Evolutionary conservation across 306 rosid genomes (phyloP).

Genomic region (Vigna reflexopilosa): DNA sequence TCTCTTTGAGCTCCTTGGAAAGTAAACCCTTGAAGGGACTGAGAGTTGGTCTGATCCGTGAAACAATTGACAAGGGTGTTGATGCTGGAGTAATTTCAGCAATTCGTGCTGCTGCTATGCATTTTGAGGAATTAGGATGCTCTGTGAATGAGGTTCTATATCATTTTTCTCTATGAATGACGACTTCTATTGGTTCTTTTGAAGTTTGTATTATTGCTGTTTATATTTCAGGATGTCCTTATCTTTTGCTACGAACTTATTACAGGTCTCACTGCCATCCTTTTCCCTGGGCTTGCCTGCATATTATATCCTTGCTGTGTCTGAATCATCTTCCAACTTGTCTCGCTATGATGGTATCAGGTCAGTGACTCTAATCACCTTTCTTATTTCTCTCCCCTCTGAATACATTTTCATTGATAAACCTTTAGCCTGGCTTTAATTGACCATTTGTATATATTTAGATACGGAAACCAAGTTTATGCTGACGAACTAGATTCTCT

Average conservation of each 20-base stretch:
- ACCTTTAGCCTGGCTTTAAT: constrained; percentile 24
- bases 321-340: constrained; percentile 94
- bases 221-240: constrained; percentile 4
- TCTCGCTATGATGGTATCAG: constrained; percentile 97
- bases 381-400: background rate
- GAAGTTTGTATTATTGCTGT: constrained; percentile 15
- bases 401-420: constrained; percentile 24
- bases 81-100: constrained; percentile 74
- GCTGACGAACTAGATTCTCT: constrained; percentile 77
- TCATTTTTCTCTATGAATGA: constrained; percentile 29
- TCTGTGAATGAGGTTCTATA: constrained; percentile 71
- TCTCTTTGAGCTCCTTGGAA: constrained; percentile 55
- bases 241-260: constrained; percentile 39
- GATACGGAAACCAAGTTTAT: constrained; percentile 84
- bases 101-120: constrained; percentile 82
- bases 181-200: constrained; percentile 34
- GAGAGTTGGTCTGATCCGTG: constrained; percentile 83
- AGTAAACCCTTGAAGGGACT: constrained; percentile 93
- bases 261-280: constrained; percentile 90
- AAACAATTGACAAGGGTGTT: constrained; percentile 90
- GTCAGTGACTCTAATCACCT: constrained; percentile 46
- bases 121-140: constrained; percentile 94
- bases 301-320: constrained; percentile 90
- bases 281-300: constrained; percentile 98
- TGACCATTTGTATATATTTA: constrained; percentile 47